Percentiles rank a stretch among this genome's conserved stretches.
Conservation (phyloP, 2,329 filamentous ascomycete species). For the Fulvia fulva region DNA sequence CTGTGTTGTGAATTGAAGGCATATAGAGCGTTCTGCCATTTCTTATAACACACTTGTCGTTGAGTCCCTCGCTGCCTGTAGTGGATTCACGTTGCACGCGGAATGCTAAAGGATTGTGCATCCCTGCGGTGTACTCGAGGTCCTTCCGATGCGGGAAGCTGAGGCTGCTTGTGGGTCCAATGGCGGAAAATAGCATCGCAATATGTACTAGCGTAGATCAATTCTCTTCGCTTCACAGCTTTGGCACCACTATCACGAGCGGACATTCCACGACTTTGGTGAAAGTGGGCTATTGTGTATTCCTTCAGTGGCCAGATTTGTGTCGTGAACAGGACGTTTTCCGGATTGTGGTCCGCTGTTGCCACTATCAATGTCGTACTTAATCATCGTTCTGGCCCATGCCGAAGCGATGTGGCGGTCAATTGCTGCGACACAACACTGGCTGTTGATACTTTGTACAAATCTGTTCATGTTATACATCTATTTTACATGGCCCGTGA, state of each 20-base stretch:
- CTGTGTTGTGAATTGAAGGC: not conserved
- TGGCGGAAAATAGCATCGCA: constrained; percentile 1
- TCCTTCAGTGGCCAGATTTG: not conserved
- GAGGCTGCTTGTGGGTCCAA: not conserved
- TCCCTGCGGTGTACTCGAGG: not conserved
- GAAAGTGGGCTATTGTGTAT: not conserved
- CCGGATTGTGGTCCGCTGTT: too few species aligned
- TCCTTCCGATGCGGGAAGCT: not conserved
- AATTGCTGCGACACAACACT: not conserved
- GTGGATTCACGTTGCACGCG: not conserved
- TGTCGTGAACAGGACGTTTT: too few species aligned
- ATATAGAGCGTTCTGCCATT: not conserved
- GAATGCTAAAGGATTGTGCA: not conserved
- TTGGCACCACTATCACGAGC: not conserved
- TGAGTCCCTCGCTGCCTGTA: not conserved
- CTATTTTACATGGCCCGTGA: not conserved
- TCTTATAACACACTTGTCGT: not conserved
- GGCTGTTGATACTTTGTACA: not conserved
- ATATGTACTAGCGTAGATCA: constrained; percentile 3
- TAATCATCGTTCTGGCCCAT: too few species aligned
- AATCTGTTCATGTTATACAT: not conserved
- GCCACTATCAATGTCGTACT: too few species aligned
- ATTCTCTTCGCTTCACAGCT: constrained; percentile 1
- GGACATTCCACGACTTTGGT: not conserved
- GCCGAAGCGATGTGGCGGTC: too few species aligned